Percentiles rank a stretch among this genome's conserved stretches.
Conservation (phyloP, 192 early-diverging fungal genomes). For the Lunasporangiospora selenospora region DNA sequence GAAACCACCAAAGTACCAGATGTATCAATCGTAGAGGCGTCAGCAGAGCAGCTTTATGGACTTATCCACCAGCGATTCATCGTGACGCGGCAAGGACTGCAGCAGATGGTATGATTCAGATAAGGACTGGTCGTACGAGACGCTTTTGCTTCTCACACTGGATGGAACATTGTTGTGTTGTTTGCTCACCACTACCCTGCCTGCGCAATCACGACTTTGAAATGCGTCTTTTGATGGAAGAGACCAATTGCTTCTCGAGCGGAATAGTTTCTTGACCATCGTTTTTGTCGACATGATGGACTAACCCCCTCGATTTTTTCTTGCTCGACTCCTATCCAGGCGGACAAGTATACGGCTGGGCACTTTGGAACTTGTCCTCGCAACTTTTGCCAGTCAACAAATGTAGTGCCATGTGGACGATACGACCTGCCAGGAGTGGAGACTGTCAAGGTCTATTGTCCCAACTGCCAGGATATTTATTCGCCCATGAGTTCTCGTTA, state of each 20-base stretch:
- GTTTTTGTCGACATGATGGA: no score
- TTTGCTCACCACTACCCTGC: no score
- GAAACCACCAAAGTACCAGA: conserved; percentile 61
- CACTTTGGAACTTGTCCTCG: conserved; percentile 77
- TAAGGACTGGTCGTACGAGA: not conserved
- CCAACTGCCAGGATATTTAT: conserved; percentile 76
- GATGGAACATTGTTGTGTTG: no score
- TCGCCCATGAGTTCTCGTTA: conserved; percentile 65
- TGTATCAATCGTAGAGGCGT: conserved; percentile 71
- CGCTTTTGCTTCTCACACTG: no score
- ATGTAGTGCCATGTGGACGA: conserved; percentile 67
- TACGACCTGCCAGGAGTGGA: conserved; percentile 64
- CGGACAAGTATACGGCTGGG: conserved; percentile 66
- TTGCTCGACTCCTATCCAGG: conserved; percentile 34
- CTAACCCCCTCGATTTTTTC: no score
- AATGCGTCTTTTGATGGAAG: no score
- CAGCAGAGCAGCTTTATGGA: conserved; percentile 86
- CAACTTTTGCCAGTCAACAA: conserved; percentile 60
- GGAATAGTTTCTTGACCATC: no score
- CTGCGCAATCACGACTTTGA: no score
- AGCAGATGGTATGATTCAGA: conserved; percentile 64
- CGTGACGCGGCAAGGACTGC: conserved; percentile 79
- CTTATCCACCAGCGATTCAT: conserved; percentile 91
- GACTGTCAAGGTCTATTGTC: conserved; percentile 72
- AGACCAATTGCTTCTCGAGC: no score